Conservation (phyloP, 768 basidiomycete genomes). For the Tremella fuciformis region DNA sequence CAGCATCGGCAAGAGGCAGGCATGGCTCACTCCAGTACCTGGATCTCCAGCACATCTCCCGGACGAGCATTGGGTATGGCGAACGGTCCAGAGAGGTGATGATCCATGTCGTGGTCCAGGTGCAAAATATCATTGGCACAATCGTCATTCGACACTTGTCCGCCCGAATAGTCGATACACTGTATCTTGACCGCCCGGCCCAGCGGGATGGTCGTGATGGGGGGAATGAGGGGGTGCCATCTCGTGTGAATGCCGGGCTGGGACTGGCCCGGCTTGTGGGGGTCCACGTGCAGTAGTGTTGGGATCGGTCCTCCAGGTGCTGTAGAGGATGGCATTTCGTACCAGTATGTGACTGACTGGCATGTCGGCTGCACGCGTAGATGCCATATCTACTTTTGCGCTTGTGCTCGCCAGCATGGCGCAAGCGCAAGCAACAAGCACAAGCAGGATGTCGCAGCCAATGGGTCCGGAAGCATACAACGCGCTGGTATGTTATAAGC, state of each 20-base stretch:
- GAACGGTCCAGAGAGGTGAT: slow-evolving; percentile 74
- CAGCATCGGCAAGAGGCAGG: slow-evolving; percentile 43
- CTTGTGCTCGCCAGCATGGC: too few species aligned
- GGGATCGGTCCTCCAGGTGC: slow-evolving; percentile 14
- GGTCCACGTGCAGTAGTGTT: slow-evolving; percentile 23
- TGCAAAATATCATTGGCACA: slow-evolving; percentile 25
- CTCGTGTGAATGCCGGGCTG: slow-evolving; percentile 28
- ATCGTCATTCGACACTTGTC: slow-evolving; percentile 29
- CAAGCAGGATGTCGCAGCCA: too few species aligned
- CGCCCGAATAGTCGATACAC: slow-evolving; percentile 32
- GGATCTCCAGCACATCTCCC: slow-evolving; percentile 74
- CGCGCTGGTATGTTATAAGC: too few species aligned
- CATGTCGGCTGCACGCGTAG: too few species aligned
- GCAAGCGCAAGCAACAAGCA: too few species aligned
- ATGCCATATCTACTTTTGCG: too few species aligned
- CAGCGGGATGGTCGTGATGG: slow-evolving; percentile 21
- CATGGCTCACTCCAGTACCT: slow-evolving; percentile 63
- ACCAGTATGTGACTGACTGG: too few species aligned
- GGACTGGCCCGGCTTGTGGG: slow-evolving; percentile 12
- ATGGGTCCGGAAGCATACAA: too few species aligned
- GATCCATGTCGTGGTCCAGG: slow-evolving; percentile 53
- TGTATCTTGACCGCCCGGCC: slow-evolving; percentile 26
- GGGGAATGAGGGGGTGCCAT: slow-evolving; percentile 34
- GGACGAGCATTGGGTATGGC: slow-evolving; percentile 73
- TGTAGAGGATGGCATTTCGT: too few species aligned